Conservation (phyloP, 2,329 filamentous ascomycete species). For the Sarocladium brachiariae region DNA sequence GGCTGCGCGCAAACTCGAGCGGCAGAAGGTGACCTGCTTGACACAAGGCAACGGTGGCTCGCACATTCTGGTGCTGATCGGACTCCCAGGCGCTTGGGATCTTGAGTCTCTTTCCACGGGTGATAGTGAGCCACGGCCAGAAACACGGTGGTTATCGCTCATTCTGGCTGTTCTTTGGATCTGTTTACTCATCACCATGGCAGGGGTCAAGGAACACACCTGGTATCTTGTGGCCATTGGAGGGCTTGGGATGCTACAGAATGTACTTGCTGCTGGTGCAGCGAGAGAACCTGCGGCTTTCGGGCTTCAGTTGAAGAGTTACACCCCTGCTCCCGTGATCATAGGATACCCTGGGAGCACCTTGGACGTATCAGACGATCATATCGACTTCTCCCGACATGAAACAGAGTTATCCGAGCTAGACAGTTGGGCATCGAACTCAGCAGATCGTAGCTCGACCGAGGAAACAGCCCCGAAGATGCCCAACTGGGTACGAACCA, state of each 20-base stretch:
- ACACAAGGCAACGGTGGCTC: constrained; percentile 34
- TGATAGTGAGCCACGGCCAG: background rate
- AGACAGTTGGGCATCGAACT: background rate
- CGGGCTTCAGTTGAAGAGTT: constrained; percentile 13
- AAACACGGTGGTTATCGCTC: constrained; percentile 17
- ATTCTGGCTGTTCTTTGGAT: constrained; percentile 30
- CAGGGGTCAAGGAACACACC: constrained; percentile 27
- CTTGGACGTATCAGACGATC: background rate
- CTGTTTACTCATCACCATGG: constrained; percentile 30
- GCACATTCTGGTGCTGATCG: constrained; percentile 31
- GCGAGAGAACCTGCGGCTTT: constrained; percentile 21
- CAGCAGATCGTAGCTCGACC: background rate
- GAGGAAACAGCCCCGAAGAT: background rate
- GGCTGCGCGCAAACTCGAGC: background rate
- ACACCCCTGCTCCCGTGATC: background rate
- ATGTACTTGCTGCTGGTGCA: constrained; percentile 27
- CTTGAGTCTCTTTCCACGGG: constrained; percentile 33
- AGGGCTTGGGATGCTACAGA: constrained; percentile 32
- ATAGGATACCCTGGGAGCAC: background rate
- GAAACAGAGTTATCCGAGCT: background rate
- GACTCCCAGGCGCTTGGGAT: constrained; percentile 26
- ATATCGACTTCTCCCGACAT: background rate
- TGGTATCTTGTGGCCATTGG: constrained; percentile 36
- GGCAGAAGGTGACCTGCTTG: constrained; percentile 1
- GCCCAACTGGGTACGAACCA: background rate